Evolutionary conservation across 2,329 filamentous ascomycete genomes (phyloP).

Genomic region (Bipolaris zeicola): DNA sequence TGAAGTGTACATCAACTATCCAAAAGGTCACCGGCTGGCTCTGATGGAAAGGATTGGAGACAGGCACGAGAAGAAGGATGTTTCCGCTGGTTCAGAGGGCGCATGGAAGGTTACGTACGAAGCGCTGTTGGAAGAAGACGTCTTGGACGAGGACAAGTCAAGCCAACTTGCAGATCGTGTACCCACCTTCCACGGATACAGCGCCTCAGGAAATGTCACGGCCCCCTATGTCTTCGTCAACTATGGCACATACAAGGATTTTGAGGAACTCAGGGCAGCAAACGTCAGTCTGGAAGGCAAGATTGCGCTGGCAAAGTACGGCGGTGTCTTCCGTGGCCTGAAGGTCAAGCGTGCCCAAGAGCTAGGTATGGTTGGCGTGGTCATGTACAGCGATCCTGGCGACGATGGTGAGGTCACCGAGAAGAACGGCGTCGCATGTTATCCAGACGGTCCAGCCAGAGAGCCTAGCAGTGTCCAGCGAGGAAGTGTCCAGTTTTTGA

Average conservation of each 20-base stretch:
- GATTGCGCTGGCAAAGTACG: slow-evolving; percentile 86
- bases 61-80: slow-evolving; percentile 53
- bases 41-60: slow-evolving; percentile 57
- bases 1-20: slow-evolving; percentile 60
- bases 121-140: slow-evolving; percentile 81
- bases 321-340: slow-evolving; percentile 82
- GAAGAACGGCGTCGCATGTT: slow-evolving; percentile 76
- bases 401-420: slow-evolving; percentile 85
- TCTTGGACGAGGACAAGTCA: slow-evolving; percentile 81
- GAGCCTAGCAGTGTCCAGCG: slow-evolving; percentile 89
- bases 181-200: slow-evolving; percentile 94
- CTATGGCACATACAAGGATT: slow-evolving; percentile 86
- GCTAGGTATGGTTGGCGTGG: slow-evolving; percentile 81
- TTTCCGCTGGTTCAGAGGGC: slow-evolving; percentile 36
- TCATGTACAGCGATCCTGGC: slow-evolving; percentile 88
- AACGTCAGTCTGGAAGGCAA: slow-evolving; percentile 80
- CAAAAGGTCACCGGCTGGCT: slow-evolving; percentile 54
- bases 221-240: slow-evolving; percentile 87
- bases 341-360: slow-evolving; percentile 94
- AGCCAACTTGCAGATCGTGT: slow-evolving; percentile 73
- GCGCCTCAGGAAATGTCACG: slow-evolving; percentile 88
- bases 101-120: slow-evolving; percentile 72
- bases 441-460: slow-evolving; percentile 84
- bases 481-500: slow-evolving; percentile 73
- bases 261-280: slow-evolving; percentile 76